A percentile compares a stretch with the other conserved stretches of the same genome.
phyloP scores from a whole-genome alignment of 805 yeast species.

The Priceomyces castillae region DNA sequence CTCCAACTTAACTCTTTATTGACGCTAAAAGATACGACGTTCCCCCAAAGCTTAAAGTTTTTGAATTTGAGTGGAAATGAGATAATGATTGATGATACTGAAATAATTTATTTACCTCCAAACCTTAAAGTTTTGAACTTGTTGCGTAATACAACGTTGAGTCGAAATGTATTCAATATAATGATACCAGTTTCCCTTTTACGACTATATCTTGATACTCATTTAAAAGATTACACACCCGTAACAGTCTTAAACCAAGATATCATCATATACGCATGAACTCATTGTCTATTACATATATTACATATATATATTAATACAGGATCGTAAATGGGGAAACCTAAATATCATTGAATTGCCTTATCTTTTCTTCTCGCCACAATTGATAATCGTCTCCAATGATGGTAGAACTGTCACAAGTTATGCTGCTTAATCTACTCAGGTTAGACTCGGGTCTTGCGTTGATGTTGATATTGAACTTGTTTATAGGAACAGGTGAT shows the following conservation, averaged over 20 bases:
- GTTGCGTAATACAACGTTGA: slow-evolving; percentile 12
- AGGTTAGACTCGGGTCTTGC: background rate
- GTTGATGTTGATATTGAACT: background rate
- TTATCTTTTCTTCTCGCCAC: slow-evolving; percentile 40
- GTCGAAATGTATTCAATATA: slow-evolving; percentile 11
- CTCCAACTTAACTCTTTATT: slow-evolving; percentile 13
- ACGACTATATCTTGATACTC: slow-evolving; percentile 14
- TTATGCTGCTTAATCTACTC: slow-evolving; percentile 17
- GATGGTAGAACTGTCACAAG: slow-evolving; percentile 36
- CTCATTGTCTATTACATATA: slow-evolving; percentile 4
- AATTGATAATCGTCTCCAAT: slow-evolving; percentile 39
- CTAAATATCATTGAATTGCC: slow-evolving; percentile 17
- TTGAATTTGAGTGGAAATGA: slow-evolving; percentile 16
- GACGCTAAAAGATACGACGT: slow-evolving; percentile 8
- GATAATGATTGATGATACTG: slow-evolving; percentile 13
- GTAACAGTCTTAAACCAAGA: background rate
- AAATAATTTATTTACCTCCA: slow-evolving; percentile 12
- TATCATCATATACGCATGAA: slow-evolving; percentile 3
- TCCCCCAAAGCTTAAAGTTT: slow-evolving; percentile 13
- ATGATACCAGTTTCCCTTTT: slow-evolving; percentile 10
- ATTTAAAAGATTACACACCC: slow-evolving; percentile 3
- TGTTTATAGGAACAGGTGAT: slow-evolving; percentile 11
- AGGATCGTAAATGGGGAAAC: background rate
- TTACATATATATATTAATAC: slow-evolving; percentile 2
- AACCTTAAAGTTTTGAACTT: slow-evolving; percentile 12